phyloP scores from a whole-genome alignment of 176 grass and related monocot species.

The Lolium perenne region DNA sequence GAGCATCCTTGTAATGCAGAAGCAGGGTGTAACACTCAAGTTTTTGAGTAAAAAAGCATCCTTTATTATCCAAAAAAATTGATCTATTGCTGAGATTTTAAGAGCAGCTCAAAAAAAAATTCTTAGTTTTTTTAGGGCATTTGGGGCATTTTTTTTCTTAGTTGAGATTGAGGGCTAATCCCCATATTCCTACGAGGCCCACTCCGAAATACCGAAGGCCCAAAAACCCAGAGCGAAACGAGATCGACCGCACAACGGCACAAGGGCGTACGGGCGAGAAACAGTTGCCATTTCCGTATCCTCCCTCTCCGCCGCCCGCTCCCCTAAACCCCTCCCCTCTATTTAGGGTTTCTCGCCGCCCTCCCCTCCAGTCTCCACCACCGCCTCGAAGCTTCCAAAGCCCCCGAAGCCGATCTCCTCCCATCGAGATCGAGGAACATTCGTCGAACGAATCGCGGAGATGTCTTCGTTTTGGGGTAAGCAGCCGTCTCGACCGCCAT shows the following conservation, averaged over 20 bases:
- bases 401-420: background rate
- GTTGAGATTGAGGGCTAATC: too few relatives aligned
- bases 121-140: too few relatives aligned
- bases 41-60: too few relatives aligned
- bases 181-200: background rate
- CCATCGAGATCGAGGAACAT: background rate
- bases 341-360: slow-evolving; percentile 52
- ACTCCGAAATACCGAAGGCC: background rate
- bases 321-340: slow-evolving; percentile 43
- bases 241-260: background rate
- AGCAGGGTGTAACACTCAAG: too few relatives aligned
- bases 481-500: slow-evolving; percentile 9
- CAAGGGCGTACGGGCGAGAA: background rate
- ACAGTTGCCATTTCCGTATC: background rate
- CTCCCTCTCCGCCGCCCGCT: background rate
- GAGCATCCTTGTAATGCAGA: too few relatives aligned
- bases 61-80: too few relatives aligned
- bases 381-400: slow-evolving; percentile 37
- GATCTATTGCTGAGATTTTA: too few relatives aligned
- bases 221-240: background rate
- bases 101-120: too few relatives aligned
- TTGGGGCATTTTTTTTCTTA: too few relatives aligned
- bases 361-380: background rate
- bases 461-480: slow-evolving; percentile 92
- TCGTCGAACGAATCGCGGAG: background rate